phyloP scores from a whole-genome alignment of 768 basidiomycete species.

The Boletus subparvulus region DNA sequence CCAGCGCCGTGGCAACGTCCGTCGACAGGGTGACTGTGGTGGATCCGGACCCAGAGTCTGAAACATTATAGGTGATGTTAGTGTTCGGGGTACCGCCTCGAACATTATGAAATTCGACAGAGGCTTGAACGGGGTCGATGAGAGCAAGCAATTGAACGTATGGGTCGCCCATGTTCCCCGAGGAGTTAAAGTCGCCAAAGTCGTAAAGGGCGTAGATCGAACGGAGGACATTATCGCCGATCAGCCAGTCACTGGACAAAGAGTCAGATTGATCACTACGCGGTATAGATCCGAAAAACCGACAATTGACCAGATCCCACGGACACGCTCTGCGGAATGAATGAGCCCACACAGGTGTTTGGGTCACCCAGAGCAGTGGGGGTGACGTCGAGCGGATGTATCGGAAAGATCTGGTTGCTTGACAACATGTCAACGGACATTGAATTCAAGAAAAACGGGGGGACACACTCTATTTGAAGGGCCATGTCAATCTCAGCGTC shows the following conservation, averaged over 20 bases:
- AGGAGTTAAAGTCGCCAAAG: constrained; percentile 73
- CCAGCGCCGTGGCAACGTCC: constrained; percentile 57
- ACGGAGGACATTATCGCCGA: constrained; percentile 82
- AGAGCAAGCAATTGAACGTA: constrained; percentile 75
- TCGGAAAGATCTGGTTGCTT: constrained; percentile 71
- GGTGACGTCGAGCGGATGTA: constrained; percentile 78
- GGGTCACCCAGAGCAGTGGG: constrained; percentile 46
- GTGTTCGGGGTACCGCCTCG: constrained; percentile 65
- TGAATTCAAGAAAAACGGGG: constrained; percentile 2
- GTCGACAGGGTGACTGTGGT: constrained; percentile 54
- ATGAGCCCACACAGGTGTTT: constrained; percentile 67
- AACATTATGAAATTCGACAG: constrained; percentile 61
- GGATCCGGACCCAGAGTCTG: constrained; percentile 43
- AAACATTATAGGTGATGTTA: constrained; percentile 67
- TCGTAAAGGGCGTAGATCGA: constrained; percentile 82
- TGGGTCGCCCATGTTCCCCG: constrained; percentile 68
- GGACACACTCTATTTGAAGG: constrained; percentile 68
- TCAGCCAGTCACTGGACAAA: constrained; percentile 66
- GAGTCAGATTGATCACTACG: constrained; percentile 2
- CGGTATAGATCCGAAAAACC: constrained; percentile 25
- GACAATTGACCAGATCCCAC: constrained; percentile 69
- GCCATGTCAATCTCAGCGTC: constrained; percentile 73
- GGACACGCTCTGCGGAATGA: constrained; percentile 61
- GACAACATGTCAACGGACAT: constrained; percentile 15
- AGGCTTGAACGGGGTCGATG: constrained; percentile 67